These are phyloP conservation scores for Neurospora tetrasperma DNA, from an alignment of 495 filamentous ascomycete genomes.

Conservation along the genomic window DNA sequence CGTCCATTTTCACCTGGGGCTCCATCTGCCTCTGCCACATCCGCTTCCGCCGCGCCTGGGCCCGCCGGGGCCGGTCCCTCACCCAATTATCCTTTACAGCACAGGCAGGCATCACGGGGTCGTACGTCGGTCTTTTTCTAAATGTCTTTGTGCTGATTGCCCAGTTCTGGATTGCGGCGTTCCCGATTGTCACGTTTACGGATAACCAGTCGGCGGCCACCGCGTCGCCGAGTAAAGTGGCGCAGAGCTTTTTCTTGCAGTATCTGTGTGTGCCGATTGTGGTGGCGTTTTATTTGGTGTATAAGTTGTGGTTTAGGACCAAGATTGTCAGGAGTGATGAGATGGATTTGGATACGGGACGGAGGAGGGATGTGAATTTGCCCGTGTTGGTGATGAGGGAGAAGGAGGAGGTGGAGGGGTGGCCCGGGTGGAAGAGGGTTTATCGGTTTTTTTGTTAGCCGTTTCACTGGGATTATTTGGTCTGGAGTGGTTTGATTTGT, in stretches of 20 bases:
- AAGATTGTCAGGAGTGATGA: slow-evolving; percentile 50
- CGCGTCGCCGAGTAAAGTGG: background rate
- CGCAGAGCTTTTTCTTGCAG: slow-evolving; percentile 58
- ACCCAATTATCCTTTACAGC: slow-evolving; percentile 72
- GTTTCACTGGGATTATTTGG: too few species aligned
- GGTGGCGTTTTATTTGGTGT: slow-evolving; percentile 58
- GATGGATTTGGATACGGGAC: slow-evolving; percentile 85
- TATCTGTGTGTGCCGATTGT: slow-evolving; percentile 85
- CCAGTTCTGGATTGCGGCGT: slow-evolving; percentile 88
- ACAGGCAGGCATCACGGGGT: slow-evolving; percentile 71
- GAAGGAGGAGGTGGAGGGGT: slow-evolving; percentile 53
- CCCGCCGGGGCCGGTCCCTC: slow-evolving; percentile 53
- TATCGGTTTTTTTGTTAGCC: slow-evolving; percentile 44
- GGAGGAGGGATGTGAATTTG: slow-evolving; percentile 63
- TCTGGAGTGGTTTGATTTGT: too few species aligned
- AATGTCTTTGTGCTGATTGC: slow-evolving; percentile 77
- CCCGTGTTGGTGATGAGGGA: slow-evolving; percentile 67
- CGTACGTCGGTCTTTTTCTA: slow-evolving; percentile 71
- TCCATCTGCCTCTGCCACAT: slow-evolving; percentile 85
- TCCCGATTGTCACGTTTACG: slow-evolving; percentile 44
- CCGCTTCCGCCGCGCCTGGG: slow-evolving; percentile 80
- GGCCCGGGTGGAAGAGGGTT: slow-evolving; percentile 80
- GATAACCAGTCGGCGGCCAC: background rate
- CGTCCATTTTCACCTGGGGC: slow-evolving; percentile 87
- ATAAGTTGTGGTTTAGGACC: slow-evolving; percentile 72